phyloP scores from a whole-genome alignment of 768 basidiomycete genomes.

The Serendipita sp. region DNA sequence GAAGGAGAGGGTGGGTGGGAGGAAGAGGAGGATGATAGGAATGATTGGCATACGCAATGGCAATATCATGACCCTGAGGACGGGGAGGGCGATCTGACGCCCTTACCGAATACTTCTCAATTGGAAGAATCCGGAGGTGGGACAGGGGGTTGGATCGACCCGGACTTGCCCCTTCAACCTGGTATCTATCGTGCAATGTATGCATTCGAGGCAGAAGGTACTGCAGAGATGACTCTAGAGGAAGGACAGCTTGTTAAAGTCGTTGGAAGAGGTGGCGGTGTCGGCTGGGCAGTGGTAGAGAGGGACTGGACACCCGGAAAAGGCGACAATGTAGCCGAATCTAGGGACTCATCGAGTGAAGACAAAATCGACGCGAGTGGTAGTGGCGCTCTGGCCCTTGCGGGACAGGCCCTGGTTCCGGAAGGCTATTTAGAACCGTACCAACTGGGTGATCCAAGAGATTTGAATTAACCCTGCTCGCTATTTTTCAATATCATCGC shows the following conservation, averaged over 20 bases:
- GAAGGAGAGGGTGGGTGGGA: background rate
- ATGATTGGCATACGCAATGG: background rate
- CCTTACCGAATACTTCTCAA: slow-evolving; percentile 11
- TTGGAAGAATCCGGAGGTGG: slow-evolving; percentile 11
- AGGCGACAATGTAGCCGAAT: background rate
- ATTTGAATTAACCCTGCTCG: no score
- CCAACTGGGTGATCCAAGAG: slow-evolving; percentile 24
- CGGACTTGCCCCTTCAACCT: slow-evolving; percentile 31
- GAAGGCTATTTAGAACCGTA: slow-evolving; percentile 58
- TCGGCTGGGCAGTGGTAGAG: slow-evolving; percentile 65
- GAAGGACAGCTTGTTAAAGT: slow-evolving; percentile 65
- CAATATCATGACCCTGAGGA: background rate
- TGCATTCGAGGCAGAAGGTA: slow-evolving; percentile 62
- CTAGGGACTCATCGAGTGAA: slow-evolving; percentile 11
- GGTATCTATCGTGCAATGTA: slow-evolving; percentile 67
- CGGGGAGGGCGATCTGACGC: background rate
- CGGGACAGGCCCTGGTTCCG: slow-evolving; percentile 52
- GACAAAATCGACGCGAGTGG: slow-evolving; percentile 19
- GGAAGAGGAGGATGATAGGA: background rate
- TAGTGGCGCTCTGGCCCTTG: slow-evolving; percentile 3
- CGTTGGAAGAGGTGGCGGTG: slow-evolving; percentile 57
- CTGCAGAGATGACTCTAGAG: slow-evolving; percentile 63
- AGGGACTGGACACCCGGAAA: slow-evolving; percentile 14
- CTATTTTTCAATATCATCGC: no score
- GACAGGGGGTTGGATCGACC: slow-evolving; percentile 7